phyloP scores from a whole-genome alignment of 148 eudicot genomes.

The Cornus suecica region DNA sequence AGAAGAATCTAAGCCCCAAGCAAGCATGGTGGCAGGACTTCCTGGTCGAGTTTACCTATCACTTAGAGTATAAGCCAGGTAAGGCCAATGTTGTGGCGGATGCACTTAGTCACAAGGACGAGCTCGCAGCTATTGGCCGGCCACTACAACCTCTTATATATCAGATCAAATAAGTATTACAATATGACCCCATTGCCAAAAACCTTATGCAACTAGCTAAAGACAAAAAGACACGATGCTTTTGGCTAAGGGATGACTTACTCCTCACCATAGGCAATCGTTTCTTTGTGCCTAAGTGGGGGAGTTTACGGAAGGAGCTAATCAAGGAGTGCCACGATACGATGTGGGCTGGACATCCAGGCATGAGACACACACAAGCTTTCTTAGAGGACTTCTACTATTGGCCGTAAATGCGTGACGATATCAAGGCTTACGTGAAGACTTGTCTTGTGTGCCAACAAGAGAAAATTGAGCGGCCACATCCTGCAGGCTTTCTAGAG shows the following conservation, averaged over 20 bases:
- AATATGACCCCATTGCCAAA: no score
- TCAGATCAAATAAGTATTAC: no score
- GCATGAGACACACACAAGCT: background rate
- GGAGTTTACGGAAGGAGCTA: background rate
- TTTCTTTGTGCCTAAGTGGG: no score
- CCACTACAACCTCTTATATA: no score
- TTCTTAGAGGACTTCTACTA: background rate
- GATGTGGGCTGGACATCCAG: background rate
- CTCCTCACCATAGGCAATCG: no score
- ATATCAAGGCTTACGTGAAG: background rate
- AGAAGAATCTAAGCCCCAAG: no score
- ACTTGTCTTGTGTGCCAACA: constrained; percentile 4
- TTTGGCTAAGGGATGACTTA: no score
- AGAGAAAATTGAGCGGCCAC: background rate
- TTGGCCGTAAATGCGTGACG: background rate
- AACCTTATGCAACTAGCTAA: no score
- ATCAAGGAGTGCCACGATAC: background rate
- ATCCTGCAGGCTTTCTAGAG: background rate
- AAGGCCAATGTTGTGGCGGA: no score
- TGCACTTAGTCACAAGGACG: no score
- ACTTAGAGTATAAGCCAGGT: background rate
- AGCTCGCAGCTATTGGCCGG: no score
- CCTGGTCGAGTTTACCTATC: background rate
- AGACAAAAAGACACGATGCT: no score
- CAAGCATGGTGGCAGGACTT: background rate